Evolutionary conservation across 1,284 basidiomycete genomes (phyloP), one percentile per base, ranked within the genome.

Genomic region (Ceratobasidium sp.): DNA sequence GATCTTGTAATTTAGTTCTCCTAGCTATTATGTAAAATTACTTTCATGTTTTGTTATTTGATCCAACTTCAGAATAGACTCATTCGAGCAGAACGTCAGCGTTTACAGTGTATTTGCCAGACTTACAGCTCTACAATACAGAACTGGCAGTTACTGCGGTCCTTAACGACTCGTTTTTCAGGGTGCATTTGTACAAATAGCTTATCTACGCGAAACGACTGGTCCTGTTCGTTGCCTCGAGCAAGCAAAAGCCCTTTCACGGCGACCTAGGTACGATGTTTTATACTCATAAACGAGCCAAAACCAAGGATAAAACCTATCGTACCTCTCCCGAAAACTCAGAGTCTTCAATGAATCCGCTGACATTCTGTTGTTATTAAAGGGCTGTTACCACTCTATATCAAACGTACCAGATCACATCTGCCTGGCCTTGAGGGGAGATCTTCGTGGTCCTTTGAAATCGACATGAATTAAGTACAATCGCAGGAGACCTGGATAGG

Each of bases 161-260:
- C 11, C 3, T 69, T 13, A 69, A n/a, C n/a, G n/a, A 23, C 37
- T 69, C 67, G 67, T 69, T 69, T 31, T 69, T 49, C 11, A 67
- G 51, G 4, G 42, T 10, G 15, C 37, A 37, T 37, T 63, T 20
- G 60, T n/a, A 63, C 7, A 33, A 13, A 35, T 13, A 10, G 26
- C 13, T 11, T 63, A 35, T n/a, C 20, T 10, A 28, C 20, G n/a
- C 13, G 58, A 42, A 42, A 26, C 10, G 17, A 39, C n/a, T 15
- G 23, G 31, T 53, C 65, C 35, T 67, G 39, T 7, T 67, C 47
- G 20, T 28, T 67, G 11, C 28, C 65, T 37, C 47, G 10, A 37
- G 47, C 31, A 31, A 37, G 28, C n/a, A 49, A n/a, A 37, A 67
- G 53, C 15, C 65, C 47, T 67, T 67, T 67, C 10, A 67, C 47